These are phyloP conservation scores for Blastomyces emzantsi DNA, from an alignment of 2,329 filamentous ascomycete genomes.

Conservation along the genomic window DNA sequence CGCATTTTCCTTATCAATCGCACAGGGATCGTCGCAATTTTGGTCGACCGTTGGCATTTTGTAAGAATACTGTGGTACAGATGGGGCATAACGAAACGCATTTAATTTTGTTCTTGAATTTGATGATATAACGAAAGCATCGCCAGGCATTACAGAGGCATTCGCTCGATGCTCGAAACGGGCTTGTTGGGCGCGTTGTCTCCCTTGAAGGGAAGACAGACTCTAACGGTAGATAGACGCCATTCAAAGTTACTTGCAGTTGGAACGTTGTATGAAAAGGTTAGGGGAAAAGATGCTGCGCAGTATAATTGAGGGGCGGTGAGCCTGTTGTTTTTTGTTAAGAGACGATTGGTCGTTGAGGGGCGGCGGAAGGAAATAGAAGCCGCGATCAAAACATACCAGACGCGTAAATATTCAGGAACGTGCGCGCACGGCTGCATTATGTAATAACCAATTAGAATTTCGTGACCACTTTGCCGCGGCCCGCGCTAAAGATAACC, in stretches of 20 bases:
- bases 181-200: not conserved
- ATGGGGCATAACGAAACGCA: slow-evolving; percentile 22
- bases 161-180: not conserved
- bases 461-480: not conserved
- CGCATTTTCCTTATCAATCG: slow-evolving; percentile 1
- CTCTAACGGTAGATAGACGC: not conserved
- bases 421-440: not conserved
- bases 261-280: no score
- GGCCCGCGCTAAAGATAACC: not conserved
- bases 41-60: not conserved
- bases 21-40: not conserved
- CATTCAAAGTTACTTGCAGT: not conserved
- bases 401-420: not conserved
- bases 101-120: slow-evolving; percentile 33
- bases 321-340: not conserved
- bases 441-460: not conserved
- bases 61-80: not conserved
- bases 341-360: not conserved
- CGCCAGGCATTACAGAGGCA: slow-evolving; percentile 16
- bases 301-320: not conserved
- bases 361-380: not conserved
- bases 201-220: not conserved
- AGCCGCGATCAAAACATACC: not conserved
- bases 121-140: slow-evolving; percentile 13
- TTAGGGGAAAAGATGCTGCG: not conserved